Base-by-base conservation (phyloP, 148 eudicot genomes). In the Rhododendron griersonianum region DNA sequence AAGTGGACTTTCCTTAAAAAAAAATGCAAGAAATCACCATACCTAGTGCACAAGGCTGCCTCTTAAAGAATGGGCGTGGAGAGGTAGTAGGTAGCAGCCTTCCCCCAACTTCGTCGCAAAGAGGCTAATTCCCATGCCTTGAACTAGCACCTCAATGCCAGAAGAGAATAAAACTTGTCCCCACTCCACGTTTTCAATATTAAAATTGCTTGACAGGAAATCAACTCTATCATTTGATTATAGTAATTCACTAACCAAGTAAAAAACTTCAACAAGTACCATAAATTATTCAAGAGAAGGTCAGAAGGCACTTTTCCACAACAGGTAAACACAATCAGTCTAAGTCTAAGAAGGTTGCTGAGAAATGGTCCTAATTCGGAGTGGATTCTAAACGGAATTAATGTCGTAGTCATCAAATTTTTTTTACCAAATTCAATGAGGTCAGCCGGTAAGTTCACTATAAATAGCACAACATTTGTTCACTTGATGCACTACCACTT, bases 321-420 rank as follows among this genome's bases (percentile, higher is more conserved):
- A 33, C 45, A 39, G 61, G 63, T 18, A 15, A 83, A 78, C 41
- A 79, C 47, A 47, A 80, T 21, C 28, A 44, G 81, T 69, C 63
- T 3, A 55, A 73, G 84, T 87, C 86, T 48, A 87, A 89, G 15
- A 51, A 87, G 86, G 89, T 84, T 87, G 89, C 83, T 77, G 81
- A 80, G 50, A 50, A 86, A 83, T 73, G 18, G 14, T 73, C 25
- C 50, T 55, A 59, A 30, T 21, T 51, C 80, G 2, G 37, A 33
- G 57, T 65, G 61, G 2, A 77, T 48, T 57, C 59, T 39, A 5
- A 48, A 53, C 37, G 73, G 15, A 81, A n/a, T n/a, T n/a, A n/a
- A 81, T 81, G 89, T 84, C 86, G 78, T 78, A 85, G 37, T 59
- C 55, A 44, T 35, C 65, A 84, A n/a, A 5, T 14, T 23, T 73